Evolutionary conservation across 2,329 filamentous ascomycete species (phyloP).

Genomic region (Xylaria sp.): DNA sequence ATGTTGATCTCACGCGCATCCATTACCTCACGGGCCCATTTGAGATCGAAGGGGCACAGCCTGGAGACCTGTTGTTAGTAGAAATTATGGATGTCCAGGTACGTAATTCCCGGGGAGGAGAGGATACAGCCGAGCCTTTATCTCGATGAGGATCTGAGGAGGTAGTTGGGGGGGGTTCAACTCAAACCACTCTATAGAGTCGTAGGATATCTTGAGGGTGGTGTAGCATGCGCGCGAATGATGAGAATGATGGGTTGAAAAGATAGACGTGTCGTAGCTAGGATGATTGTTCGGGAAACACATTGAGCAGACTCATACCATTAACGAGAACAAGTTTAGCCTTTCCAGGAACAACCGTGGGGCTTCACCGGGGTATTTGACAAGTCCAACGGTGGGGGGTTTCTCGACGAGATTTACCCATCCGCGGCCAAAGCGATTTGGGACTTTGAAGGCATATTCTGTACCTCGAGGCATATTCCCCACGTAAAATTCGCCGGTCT

Average conservation of each 20-base stretch:
- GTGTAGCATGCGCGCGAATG: not conserved
- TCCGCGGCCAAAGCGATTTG: constrained; percentile 73
- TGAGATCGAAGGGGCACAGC: constrained; percentile 83
- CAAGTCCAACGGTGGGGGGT: constrained; percentile 85
- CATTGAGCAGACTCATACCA: not conserved
- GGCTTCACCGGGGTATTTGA: constrained; percentile 89
- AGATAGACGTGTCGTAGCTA: not conserved
- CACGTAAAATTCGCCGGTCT: constrained; percentile 88
- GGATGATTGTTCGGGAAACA: not conserved
- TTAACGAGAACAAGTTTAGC: constrained; percentile 59
- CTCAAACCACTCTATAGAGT: not conserved
- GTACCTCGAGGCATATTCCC: constrained; percentile 86
- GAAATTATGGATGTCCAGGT: constrained; percentile 85
- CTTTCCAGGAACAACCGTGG: constrained; percentile 86
- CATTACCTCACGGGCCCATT: constrained; percentile 94
- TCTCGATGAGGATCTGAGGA: not conserved
- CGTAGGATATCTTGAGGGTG: not conserved
- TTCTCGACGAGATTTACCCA: constrained; percentile 88
- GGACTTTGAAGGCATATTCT: constrained; percentile 69
- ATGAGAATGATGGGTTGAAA: constrained; percentile 50
- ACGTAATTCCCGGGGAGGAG: not conserved
- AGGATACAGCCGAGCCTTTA: not conserved
- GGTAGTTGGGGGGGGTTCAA: too few species aligned
- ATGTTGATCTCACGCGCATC: constrained; percentile 84
- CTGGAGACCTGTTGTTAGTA: constrained; percentile 85